These are phyloP conservation scores for Blastobotrys arbuscula DNA, from an alignment of 1,139 yeast species.

Conservation along the genomic window DNA sequence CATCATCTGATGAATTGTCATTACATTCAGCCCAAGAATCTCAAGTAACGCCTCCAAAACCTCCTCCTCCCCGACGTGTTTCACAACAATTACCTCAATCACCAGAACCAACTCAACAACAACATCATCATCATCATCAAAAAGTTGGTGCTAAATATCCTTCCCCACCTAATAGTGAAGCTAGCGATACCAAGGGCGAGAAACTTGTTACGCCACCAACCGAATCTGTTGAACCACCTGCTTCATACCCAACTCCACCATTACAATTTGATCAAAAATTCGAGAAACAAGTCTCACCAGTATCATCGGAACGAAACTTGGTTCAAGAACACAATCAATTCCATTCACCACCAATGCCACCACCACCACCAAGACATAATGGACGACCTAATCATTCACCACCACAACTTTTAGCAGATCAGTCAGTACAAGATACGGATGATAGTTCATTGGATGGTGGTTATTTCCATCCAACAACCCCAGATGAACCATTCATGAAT, in stretches of 20 bases:
- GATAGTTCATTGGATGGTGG: background rate
- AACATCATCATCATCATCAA: background rate
- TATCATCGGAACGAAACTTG: background rate
- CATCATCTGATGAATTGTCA: conserved; percentile 8
- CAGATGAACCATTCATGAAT: conserved; percentile 14
- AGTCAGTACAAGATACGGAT: too few species aligned
- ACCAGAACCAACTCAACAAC: background rate
- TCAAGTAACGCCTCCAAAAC: background rate
- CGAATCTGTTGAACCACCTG: background rate
- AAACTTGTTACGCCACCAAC: background rate
- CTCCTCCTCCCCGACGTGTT: background rate
- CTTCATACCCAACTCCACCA: conserved; percentile 10
- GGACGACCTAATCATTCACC: too few species aligned
- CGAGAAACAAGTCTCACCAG: conserved; percentile 1
- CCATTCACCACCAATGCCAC: background rate
- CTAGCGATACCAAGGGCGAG: background rate
- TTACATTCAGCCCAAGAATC: conserved; percentile 5
- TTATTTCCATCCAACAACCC: conserved; percentile 9
- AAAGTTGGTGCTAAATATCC: background rate
- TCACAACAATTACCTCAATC: background rate
- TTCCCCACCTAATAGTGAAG: conserved; percentile 1
- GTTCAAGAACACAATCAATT: background rate
- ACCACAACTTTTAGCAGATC: conserved; percentile 2
- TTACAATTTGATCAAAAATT: conserved; percentile 4
- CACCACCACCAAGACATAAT: background rate